Evolutionary conservation across 306 rosid species (phyloP), one percentile per base, ranked within the genome.

Genomic region (Echinosophora koreensis): DNA sequence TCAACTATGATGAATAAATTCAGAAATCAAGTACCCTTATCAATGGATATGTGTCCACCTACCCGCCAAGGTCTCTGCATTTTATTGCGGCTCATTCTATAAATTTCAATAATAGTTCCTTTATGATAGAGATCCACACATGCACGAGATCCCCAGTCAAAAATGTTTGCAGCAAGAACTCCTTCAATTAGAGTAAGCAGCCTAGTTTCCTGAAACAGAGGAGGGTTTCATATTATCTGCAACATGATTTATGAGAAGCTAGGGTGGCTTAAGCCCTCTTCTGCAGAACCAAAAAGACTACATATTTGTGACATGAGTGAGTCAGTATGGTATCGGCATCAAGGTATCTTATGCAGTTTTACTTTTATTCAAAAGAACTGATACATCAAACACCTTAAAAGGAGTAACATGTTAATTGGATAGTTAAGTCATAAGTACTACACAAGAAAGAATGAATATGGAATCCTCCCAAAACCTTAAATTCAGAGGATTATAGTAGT

Each of bases 81-180:
- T 85, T 96, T 96, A 80, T 96, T 83, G 83, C 97, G 99, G 67
- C 98, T 96, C 99, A 96, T 96, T 83, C 96, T 84, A 69, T 96
- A 96, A 83, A 96, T 96, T 82, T 96, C 99, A 87, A 96, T 96
- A 72, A 96, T 96, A 18, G 99, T 96, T 77, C 99, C 98, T 83
- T 96, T 82, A 76, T 91, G 97, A 91, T 92, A 96, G 84, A 96
- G 99, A 87, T 91, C 97, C 76, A 96, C 93, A 77, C 99, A 96
- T 55, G 99, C 99, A 59, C 96, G 96, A 60, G 99, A 93, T 51
- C 99, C 99, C 99, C 99, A 96, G 76, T 96, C 99, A 38, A 96
- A 93, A 70, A 96, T 96, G 83, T 96, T 96, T 22, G 98, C 99
- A 68, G 98, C 99, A 60, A 96, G 99, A 80, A 96, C 98, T 71